Evolutionary conservation across 2,329 filamentous ascomycete genomes (phyloP).

Genomic region (Biscogniauxia marginata): DNA sequence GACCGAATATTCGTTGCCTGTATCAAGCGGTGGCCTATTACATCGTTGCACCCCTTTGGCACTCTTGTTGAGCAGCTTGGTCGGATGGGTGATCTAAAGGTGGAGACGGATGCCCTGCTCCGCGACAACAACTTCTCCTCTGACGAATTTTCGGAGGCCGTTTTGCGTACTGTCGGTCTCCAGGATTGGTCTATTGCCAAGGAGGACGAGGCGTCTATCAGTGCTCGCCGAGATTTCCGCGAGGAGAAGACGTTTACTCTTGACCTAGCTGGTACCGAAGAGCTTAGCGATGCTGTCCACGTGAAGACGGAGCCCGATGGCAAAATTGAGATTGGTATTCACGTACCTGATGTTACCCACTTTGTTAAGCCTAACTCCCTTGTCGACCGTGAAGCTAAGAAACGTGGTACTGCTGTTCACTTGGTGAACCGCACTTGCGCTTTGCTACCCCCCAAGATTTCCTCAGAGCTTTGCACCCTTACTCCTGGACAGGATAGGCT

Average conservation of each 20-base stretch:
- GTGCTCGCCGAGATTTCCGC: conserved; percentile 84
- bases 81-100: conserved; percentile 94
- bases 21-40: conserved; percentile 99
- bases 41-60: conserved; percentile 97
- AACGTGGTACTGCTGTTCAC: conserved; percentile 94
- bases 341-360: conserved; percentile 92
- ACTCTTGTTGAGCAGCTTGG: conserved; percentile 96
- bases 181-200: conserved; percentile 87
- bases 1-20: conserved; percentile 98
- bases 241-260: conserved; percentile 87
- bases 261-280: conserved; percentile 81
- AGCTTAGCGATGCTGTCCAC: conserved; percentile 90
- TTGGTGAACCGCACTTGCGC: conserved; percentile 84
- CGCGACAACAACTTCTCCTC: conserved; percentile 98
- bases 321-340: conserved; percentile 89
- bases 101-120: conserved; percentile 94
- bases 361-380: conserved; percentile 96
- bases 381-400: conserved; percentile 95
- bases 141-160: conserved; percentile 96
- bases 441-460: conserved; percentile 84
- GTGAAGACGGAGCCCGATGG: conserved; percentile 81
- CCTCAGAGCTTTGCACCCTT: conserved; percentile 84
- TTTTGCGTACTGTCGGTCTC: conserved; percentile 86
- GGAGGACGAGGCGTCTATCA: conserved; percentile 73
- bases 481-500: conserved; percentile 85